Evolutionary conservation across 176 grass and related monocot genomes (phyloP).

Genomic region (Phragmites australis): DNA sequence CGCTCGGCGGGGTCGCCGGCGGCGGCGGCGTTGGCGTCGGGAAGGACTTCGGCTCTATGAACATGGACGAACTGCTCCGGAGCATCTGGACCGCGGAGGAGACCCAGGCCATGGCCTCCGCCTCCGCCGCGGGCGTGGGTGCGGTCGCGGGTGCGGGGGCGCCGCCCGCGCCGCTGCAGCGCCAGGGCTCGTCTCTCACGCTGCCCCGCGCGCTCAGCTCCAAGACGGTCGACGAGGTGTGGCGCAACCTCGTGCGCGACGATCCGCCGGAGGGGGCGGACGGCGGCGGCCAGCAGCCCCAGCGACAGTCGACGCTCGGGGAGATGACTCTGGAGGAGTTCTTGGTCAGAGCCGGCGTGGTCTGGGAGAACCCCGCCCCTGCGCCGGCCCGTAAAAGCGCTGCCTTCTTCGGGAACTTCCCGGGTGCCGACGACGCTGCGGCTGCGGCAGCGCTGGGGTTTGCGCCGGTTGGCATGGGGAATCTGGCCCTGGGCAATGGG

Average conservation of each 20-base stretch:
- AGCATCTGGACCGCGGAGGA: conserved; percentile 97
- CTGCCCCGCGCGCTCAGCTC: conserved; percentile 73
- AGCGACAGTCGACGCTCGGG: conserved; percentile 64
- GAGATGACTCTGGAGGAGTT: conserved; percentile 97
- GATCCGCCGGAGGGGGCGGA: conserved; percentile 16
- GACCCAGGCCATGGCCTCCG: conserved; percentile 66
- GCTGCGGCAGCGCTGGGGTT: conserved; percentile 31
- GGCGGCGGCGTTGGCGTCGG: conserved; percentile 24
- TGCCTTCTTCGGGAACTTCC: conserved; percentile 50
- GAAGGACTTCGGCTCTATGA: conserved; percentile 91
- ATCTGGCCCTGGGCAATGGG: conserved; percentile 42
- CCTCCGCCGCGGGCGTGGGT: conserved; percentile 6
- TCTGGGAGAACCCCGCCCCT: conserved; percentile 49
- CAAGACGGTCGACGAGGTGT: conserved; percentile 90
- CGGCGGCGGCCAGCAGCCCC: conserved; percentile 9
- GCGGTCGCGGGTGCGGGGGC: not conserved
- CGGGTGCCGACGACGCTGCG: conserved; percentile 36
- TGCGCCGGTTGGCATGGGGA: conserved; percentile 47
- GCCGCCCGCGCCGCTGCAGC: conserved; percentile 43
- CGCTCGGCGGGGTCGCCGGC: conserved; percentile 37
- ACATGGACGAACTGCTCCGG: conserved; percentile 94
- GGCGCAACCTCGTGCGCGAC: conserved; percentile 67
- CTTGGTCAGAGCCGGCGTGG: conserved; percentile 75
- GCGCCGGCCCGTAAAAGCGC: conserved; percentile 30
- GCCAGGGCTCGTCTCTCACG: conserved; percentile 75